phyloP scores from a whole-genome alignment of 352 stramenopile species.

The Aphanomyces cochlioides region DNA sequence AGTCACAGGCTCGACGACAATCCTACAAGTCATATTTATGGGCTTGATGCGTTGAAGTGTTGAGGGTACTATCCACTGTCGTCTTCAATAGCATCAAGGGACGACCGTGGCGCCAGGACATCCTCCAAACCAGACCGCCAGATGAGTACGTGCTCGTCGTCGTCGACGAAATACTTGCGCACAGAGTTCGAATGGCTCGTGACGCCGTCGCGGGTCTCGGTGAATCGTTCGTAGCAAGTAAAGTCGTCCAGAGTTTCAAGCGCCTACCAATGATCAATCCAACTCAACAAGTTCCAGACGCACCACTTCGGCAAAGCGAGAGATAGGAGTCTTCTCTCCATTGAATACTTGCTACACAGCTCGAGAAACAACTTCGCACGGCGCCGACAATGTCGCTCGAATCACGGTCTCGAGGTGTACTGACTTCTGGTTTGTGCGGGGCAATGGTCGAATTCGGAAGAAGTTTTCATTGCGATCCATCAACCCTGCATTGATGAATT shows the following conservation, averaged over 20 bases:
- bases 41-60: no score
- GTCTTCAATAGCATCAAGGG: background rate
- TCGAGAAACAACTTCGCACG: background rate
- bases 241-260: background rate
- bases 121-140: slow-evolving; percentile 27
- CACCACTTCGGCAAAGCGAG: no score
- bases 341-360: slow-evolving; percentile 1
- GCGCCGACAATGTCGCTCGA: background rate
- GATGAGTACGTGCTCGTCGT: background rate
- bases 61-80: slow-evolving; percentile 10
- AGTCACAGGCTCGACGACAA: background rate
- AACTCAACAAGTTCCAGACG: no score
- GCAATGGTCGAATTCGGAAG: background rate
- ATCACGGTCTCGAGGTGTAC: background rate
- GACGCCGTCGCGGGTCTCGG: background rate
- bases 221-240: slow-evolving; percentile 9
- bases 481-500: slow-evolving; percentile 19
- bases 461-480: background rate
- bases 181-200: background rate
- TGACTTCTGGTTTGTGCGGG: background rate
- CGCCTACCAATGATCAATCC: background rate
- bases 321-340: background rate
- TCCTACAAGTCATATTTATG: background rate
- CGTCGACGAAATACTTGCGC: slow-evolving; percentile 4
- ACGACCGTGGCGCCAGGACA: slow-evolving; percentile 12